Evolutionary conservation across 345 rosid species (phyloP).

Genomic region (Geranium brycei): DNA sequence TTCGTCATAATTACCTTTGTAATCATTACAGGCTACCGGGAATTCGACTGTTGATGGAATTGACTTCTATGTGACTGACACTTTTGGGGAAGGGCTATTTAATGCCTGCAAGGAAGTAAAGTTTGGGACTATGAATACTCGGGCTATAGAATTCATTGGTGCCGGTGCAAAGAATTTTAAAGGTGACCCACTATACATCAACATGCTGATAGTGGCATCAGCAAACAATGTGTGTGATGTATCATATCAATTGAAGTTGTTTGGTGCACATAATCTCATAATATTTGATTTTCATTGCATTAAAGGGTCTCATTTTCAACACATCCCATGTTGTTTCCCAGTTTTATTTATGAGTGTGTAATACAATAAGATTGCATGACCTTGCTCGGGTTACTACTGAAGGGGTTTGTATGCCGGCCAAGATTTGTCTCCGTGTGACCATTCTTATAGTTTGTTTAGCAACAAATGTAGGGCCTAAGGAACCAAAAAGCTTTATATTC

Average conservation of each 20-base stretch:
- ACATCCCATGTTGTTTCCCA: background rate
- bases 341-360: background rate
- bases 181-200: constrained; percentile 33
- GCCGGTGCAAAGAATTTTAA: constrained; percentile 79
- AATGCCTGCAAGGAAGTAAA: constrained; percentile 92
- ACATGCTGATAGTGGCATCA: constrained; percentile 1
- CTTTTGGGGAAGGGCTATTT: constrained; percentile 80
- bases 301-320: background rate
- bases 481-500: no score
- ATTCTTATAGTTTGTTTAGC: background rate
- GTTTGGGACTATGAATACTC: constrained; percentile 94
- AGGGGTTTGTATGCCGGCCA: background rate
- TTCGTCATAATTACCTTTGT: constrained; percentile 1
- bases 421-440: no score
- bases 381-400: background rate
- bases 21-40: constrained; percentile 48
- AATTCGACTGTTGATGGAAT: constrained; percentile 81
- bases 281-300: background rate
- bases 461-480: no score
- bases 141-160: constrained; percentile 79
- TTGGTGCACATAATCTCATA: background rate
- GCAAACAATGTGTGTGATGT: background rate
- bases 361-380: background rate
- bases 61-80: constrained; percentile 49
- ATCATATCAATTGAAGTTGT: constrained; percentile 3